phyloP scores from a whole-genome alignment of 306 rosid species.

The Psophocarpus tetragonolobus region DNA sequence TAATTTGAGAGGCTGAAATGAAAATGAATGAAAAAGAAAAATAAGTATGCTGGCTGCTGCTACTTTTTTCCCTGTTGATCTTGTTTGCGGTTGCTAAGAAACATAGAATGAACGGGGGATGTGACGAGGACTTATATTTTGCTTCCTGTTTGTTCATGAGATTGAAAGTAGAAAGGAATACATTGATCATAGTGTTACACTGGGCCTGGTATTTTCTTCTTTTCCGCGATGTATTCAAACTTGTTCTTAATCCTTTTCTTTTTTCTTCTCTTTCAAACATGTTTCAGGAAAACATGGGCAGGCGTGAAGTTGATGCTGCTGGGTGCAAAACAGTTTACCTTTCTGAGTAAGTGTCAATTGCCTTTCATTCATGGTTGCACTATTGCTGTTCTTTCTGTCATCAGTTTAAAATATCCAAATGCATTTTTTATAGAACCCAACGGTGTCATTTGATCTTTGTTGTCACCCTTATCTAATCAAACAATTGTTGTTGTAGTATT shows the following conservation, averaged over 20 bases:
- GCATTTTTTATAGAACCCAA: neutral
- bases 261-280: constrained; percentile 19
- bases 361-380: neutral
- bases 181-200: neutral
- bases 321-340: constrained; percentile 77
- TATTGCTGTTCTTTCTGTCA: neutral
- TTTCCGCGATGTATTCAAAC: constrained; percentile 4
- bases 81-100: neutral
- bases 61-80: neutral
- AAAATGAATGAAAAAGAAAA: neutral
- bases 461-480: neutral
- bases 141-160: neutral
- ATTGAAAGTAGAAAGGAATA: neutral
- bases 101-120: neutral
- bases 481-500: neutral
- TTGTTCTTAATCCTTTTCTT: constrained; percentile 1
- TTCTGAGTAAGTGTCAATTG: constrained; percentile 67
- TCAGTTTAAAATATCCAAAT: constrained; percentile 18
- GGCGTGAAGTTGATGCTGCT: constrained; percentile 77
- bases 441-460: neutral
- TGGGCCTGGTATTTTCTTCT: neutral
- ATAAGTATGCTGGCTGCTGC: neutral
- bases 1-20: neutral
- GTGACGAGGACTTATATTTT: neutral
- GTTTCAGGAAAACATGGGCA: constrained; percentile 69